Conservation (phyloP, 176 grass and related monocot species). For the Carex littledalei region DNA sequence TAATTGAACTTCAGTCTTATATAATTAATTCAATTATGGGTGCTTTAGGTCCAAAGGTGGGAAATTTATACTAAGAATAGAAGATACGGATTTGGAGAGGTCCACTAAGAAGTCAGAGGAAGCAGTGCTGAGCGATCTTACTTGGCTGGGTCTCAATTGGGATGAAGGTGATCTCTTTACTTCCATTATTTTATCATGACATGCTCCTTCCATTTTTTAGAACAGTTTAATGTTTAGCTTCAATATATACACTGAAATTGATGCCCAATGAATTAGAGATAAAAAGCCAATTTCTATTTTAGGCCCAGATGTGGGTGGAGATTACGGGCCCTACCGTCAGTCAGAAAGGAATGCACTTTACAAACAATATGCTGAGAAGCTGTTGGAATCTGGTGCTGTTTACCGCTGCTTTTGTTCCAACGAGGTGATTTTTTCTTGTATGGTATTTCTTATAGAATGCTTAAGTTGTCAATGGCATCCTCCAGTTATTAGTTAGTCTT, state of each 20-base stretch:
- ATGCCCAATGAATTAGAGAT: not conserved
- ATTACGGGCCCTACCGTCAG: constrained; percentile 86
- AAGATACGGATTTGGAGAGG: constrained; percentile 87
- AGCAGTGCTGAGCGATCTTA: constrained; percentile 71
- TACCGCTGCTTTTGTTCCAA: constrained; percentile 91
- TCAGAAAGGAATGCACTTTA: constrained; percentile 83
- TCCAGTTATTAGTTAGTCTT: not conserved
- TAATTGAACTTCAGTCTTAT: not conserved
- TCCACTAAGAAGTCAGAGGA: constrained; percentile 83
- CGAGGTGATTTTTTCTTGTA: constrained; percentile 38
- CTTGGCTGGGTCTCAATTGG: constrained; percentile 91
- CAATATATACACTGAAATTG: not conserved
- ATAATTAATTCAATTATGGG: not conserved
- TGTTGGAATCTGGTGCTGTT: constrained; percentile 76
- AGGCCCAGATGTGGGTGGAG: constrained; percentile 73
- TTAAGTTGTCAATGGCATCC: not conserved
- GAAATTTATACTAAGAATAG: constrained; percentile 72
- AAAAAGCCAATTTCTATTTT: not conserved
- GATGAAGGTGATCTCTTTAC: constrained; percentile 66
- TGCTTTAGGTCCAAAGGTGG: constrained; percentile 43
- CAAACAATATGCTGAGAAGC: constrained; percentile 72
- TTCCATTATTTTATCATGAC: not conserved
- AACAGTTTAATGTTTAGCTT: not conserved
- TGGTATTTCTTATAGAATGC: not conserved
- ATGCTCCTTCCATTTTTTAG: not conserved